These are phyloP conservation scores for Lichenothelia convexa DNA, from an alignment of 495 filamentous ascomycete genomes.

Conservation along the genomic window DNA sequence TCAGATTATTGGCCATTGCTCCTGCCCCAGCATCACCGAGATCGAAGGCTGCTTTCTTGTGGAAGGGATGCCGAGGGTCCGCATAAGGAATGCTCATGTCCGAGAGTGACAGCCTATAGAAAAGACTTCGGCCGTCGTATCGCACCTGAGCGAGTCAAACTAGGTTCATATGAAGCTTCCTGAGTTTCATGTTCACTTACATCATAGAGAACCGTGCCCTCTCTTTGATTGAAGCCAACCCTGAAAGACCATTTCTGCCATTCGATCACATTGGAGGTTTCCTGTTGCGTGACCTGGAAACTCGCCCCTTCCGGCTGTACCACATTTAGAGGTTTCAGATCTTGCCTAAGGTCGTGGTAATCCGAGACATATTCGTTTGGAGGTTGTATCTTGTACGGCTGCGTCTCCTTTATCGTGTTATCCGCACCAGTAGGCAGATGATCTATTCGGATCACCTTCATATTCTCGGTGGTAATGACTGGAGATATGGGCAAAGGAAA, in stretches of 20 bases:
- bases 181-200: too few relatives aligned
- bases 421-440: slow-evolving; percentile 43
- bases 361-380: slow-evolving; percentile 61
- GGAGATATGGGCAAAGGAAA: slow-evolving; percentile 63
- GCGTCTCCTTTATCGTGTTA: slow-evolving; percentile 32
- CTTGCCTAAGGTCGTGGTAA: slow-evolving; percentile 40
- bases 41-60: slow-evolving; percentile 65
- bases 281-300: slow-evolving; percentile 35
- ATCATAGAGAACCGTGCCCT: slow-evolving; percentile 52
- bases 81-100: slow-evolving; percentile 73
- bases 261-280: slow-evolving; percentile 28
- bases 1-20: slow-evolving; percentile 56
- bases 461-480: slow-evolving; percentile 45
- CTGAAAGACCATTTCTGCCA: slow-evolving; percentile 61
- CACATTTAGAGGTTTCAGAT: slow-evolving; percentile 57
- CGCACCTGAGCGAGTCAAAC: slow-evolving; percentile 20
- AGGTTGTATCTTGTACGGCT: slow-evolving; percentile 36
- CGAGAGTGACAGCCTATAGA: slow-evolving; percentile 49
- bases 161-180: background rate
- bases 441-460: slow-evolving; percentile 44
- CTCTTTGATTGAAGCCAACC: slow-evolving; percentile 55
- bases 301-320: slow-evolving; percentile 62
- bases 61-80: slow-evolving; percentile 52
- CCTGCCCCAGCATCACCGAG: slow-evolving; percentile 60
- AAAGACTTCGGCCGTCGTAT: slow-evolving; percentile 46